Base-by-base conservation (phyloP, 139 green algal genomes). In the Haematococcus lacustris region DNA sequence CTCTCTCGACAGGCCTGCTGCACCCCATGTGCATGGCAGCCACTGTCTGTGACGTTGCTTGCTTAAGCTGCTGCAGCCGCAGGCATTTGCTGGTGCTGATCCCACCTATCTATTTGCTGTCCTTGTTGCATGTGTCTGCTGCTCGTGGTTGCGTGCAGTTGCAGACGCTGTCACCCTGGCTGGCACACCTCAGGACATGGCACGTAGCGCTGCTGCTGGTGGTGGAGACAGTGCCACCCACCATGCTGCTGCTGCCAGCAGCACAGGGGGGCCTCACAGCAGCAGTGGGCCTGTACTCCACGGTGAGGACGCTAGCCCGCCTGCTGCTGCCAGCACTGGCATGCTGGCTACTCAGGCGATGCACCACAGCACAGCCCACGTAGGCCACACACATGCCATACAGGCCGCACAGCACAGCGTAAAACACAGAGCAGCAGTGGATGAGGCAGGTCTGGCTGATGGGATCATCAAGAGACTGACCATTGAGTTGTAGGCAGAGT, bases 191-290 rank as follows among this genome's bases (percentile, higher is more conserved):
- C 60, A 65, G 37, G 51, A 38, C 41, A 0, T 39, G 38, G 23
- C 78, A 84, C 39, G 73, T 76, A 33, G 38, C 38, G 1, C n/a
- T 60, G 0, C 41, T 80, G 59, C 78, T 78, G 74, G 70, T 62
- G n/a, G 23, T 84, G 37, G 78, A 84, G 61, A 71, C 78, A 13
- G 40, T 80, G 66, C 78, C 78, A 7, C 17, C 71, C 13, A 80
- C 59, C 17, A 32, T 80, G 71, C 74, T 84, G 47, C 50, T 80
- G 35, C 75, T 84, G 57, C 78, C 78, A 2, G 78, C 78, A 34
- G 70, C 70, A 1, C 74, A 84, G 50, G 71, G 73, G 30, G 74
- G 38, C 28, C 53, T 83, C 28, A 40, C 43, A 37, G 73, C 70
- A 13, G 40, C 38, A 0, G 7, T 70, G 62, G n/a, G 37, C 51